These are phyloP conservation scores for Chaetomidium leptoderma DNA, from an alignment of 495 filamentous ascomycete genomes.

Conservation along the genomic window DNA sequence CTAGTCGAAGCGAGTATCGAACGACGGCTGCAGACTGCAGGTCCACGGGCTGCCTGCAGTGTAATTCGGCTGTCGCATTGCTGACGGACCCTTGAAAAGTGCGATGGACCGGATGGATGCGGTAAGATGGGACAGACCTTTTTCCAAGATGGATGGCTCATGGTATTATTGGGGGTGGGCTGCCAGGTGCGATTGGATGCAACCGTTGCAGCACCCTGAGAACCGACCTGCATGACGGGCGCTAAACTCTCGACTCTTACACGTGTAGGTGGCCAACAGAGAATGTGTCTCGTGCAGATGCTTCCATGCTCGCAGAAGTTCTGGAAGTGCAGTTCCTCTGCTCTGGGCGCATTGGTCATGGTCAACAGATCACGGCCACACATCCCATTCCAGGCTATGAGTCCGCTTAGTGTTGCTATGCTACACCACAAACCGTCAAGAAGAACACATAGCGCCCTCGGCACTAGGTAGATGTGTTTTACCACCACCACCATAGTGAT, in stretches of 20 bases:
- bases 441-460: too few relatives aligned
- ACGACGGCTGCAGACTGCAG: not conserved
- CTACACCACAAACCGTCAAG: not conserved
- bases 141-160: not conserved
- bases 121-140: not conserved
- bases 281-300: constrained; percentile 2
- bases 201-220: not conserved
- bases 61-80: too few relatives aligned
- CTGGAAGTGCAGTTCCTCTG: not conserved
- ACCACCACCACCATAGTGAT: too few relatives aligned
- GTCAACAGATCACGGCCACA: not conserved
- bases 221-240: not conserved
- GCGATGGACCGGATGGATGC: too few relatives aligned
- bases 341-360: not conserved
- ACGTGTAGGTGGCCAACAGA: not conserved
- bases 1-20: not conserved
- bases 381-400: not conserved
- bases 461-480: too few relatives aligned
- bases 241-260: not conserved
- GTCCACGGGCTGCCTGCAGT: not conserved
- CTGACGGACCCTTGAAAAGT: too few relatives aligned
- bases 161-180: constrained; percentile 2
- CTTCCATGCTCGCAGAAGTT: not conserved
- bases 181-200: not conserved
- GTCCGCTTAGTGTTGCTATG: not conserved